Conservation (phyloP, 163 green algal species). For the Trebouxia gelatinosa region DNA sequence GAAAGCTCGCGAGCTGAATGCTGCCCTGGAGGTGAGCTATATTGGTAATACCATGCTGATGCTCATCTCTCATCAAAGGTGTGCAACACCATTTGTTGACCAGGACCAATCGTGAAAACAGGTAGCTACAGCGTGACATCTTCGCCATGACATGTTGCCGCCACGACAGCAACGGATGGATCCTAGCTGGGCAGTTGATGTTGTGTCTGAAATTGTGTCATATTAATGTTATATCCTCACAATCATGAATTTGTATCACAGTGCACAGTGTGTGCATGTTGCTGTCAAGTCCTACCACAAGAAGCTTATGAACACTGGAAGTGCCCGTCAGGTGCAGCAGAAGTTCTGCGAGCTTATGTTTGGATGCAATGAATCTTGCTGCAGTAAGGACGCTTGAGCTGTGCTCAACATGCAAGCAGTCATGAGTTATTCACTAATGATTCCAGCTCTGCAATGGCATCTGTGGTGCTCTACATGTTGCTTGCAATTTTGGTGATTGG, state of each 20-base stretch:
- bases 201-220: too few species aligned
- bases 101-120: too few species aligned
- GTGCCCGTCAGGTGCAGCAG: conserved; percentile 43
- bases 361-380: background rate
- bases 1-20: background rate
- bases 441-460: too few species aligned
- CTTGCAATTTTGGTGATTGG: background rate
- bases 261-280: conserved; percentile 49
- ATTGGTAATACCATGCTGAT: too few species aligned
- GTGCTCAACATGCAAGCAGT: background rate
- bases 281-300: conserved; percentile 84
- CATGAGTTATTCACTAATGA: background rate
- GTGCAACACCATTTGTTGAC: too few species aligned
- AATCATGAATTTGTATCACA: too few species aligned
- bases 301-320: conserved; percentile 60
- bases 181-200: too few species aligned
- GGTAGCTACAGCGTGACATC: too few species aligned
- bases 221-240: too few species aligned
- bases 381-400: background rate
- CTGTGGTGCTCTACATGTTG: background rate
- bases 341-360: background rate
- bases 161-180: too few species aligned
- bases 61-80: too few species aligned
- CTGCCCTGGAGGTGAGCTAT: background rate
- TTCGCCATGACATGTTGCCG: too few species aligned